phyloP scores from a whole-genome alignment of 2,329 filamentous ascomycete genomes.

The Emergomyces pasteurianus region DNA sequence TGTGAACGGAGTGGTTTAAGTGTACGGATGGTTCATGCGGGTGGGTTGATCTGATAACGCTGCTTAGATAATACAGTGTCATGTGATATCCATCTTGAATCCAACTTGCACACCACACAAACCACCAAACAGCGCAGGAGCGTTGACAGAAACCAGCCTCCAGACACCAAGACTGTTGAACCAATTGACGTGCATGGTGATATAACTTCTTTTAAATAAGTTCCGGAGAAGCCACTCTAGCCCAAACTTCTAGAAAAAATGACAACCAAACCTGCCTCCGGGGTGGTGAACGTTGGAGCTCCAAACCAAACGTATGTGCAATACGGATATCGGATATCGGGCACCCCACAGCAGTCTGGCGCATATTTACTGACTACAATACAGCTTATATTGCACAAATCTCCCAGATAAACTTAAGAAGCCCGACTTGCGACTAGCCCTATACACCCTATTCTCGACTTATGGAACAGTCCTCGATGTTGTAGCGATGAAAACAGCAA shows the following conservation, averaged over 20 bases:
- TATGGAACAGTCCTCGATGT: constrained; percentile 89
- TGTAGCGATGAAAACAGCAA: constrained; percentile 73
- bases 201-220: not conserved
- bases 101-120: too few relatives aligned
- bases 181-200: not conserved
- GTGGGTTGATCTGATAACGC: not conserved
- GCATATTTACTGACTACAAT: constrained; percentile 13
- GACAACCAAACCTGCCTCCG: constrained; percentile 27
- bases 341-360: too few relatives aligned
- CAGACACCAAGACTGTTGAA: not conserved
- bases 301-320: constrained; percentile 68
- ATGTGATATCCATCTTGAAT: too few relatives aligned
- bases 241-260: constrained; percentile 13
- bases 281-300: constrained; percentile 36
- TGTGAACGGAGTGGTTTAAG: not conserved
- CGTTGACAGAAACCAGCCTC: not conserved
- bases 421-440: constrained; percentile 66
- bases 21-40: too few relatives aligned
- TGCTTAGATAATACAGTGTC: not conserved
- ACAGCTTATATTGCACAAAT: constrained; percentile 78
- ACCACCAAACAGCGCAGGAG: not conserved
- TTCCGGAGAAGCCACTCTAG: not conserved
- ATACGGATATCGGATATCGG: too few relatives aligned
- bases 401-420: constrained; percentile 86
- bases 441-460: constrained; percentile 90